phyloP scores from a whole-genome alignment of 2,329 filamentous ascomycete genomes.

The Fusarium piperis region DNA sequence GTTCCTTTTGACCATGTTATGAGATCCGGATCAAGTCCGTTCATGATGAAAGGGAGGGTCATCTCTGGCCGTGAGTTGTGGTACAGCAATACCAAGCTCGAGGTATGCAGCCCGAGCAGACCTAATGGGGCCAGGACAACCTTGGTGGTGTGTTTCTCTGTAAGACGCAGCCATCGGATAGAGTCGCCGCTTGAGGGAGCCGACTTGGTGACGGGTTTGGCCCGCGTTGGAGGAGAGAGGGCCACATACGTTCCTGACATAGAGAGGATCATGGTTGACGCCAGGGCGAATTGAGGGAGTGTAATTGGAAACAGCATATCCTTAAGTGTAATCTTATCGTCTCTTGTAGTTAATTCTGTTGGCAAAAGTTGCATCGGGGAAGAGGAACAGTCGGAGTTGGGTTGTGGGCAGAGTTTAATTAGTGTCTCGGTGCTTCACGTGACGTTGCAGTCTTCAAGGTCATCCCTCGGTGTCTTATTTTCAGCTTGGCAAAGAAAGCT shows the following conservation, averaged over 20 bases:
- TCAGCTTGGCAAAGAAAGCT: not conserved
- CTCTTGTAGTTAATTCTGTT: not conserved
- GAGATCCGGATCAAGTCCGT: constrained; percentile 44
- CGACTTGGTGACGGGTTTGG: constrained; percentile 35
- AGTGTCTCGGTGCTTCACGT: not conserved
- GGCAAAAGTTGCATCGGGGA: not conserved
- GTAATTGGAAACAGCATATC: constrained; percentile 15
- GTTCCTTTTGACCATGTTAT: constrained; percentile 52
- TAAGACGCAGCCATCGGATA: constrained; percentile 40
- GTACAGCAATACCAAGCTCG: constrained; percentile 28
- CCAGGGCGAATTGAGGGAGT: constrained; percentile 28
- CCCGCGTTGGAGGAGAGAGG: constrained; percentile 40
- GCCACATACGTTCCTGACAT: constrained; percentile 44
- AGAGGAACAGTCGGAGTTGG: not conserved
- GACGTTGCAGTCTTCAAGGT: not conserved
- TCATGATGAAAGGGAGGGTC: constrained; percentile 9
- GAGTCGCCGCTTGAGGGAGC: constrained; percentile 30
- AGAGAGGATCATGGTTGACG: constrained; percentile 41
- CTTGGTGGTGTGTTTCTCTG: constrained; percentile 38
- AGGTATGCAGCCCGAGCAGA: constrained; percentile 34
- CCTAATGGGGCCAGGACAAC: constrained; percentile 36
- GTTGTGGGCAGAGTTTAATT: not conserved
- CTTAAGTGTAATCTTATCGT: not conserved
- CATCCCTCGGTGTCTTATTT: not conserved
- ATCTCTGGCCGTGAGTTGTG: not conserved